Evolutionary conservation across 2,329 filamentous ascomycete species (phyloP).

Genomic region (Bretziella fagacearum): DNA sequence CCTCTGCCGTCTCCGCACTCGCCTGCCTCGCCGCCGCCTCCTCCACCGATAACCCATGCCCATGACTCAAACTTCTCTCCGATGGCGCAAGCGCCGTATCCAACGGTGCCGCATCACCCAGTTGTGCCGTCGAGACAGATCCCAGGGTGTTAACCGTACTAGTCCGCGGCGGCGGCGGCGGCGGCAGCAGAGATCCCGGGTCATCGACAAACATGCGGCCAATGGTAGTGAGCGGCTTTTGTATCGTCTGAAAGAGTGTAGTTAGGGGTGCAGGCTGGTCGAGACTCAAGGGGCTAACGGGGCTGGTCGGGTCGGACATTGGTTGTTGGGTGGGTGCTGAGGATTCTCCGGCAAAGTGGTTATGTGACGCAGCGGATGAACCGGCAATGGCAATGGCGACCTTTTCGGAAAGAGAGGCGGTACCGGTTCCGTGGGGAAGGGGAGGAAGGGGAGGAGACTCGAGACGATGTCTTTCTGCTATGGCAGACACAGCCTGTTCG

Average conservation of each 20-base stretch:
- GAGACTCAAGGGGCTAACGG: background rate
- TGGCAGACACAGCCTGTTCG: conserved; percentile 88
- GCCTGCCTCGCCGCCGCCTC: conserved; percentile 83
- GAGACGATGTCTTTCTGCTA: conserved; percentile 69
- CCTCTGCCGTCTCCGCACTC: conserved; percentile 76
- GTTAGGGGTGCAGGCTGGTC: conserved; percentile 11
- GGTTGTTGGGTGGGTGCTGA: conserved; percentile 1
- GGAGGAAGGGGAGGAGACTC: conserved; percentile 28
- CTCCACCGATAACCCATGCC: conserved; percentile 40
- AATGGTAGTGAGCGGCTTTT: conserved; percentile 77
- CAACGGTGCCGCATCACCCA: background rate
- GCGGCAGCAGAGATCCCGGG: conserved; percentile 21
- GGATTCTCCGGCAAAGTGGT: background rate
- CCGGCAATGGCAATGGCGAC: conserved; percentile 55
- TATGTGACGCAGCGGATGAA: background rate
- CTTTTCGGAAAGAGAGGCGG: conserved; percentile 46
- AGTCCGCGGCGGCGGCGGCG: conserved; percentile 12
- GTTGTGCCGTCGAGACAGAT: background rate
- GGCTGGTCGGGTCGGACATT: conserved; percentile 1
- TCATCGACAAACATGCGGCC: conserved; percentile 82
- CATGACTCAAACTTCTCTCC: background rate
- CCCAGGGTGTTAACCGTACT: background rate
- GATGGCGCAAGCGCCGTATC: background rate
- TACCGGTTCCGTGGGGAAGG: conserved; percentile 17
- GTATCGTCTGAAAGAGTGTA: conserved; percentile 64